These are phyloP conservation scores for Leccinum fibrillosum DNA, from an alignment of 768 basidiomycete species.

Conservation along the genomic window DNA sequence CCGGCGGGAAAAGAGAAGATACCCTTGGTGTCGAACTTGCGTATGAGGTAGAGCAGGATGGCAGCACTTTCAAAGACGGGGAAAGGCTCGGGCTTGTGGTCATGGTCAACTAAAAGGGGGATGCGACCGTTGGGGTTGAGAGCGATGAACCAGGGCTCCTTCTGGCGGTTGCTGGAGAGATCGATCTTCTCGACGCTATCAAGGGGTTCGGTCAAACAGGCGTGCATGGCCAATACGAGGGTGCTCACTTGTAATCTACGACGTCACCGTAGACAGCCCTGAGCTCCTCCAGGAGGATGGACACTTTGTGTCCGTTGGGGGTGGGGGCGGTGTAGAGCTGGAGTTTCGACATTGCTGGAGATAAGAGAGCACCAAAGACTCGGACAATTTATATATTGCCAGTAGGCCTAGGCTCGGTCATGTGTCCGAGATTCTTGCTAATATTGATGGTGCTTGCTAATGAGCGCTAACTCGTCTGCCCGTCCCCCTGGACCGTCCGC, in stretches of 20 bases:
- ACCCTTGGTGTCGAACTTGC: conserved; percentile 77
- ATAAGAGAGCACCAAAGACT: background rate
- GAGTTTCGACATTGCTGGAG: conserved; percentile 22
- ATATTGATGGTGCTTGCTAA: conserved; percentile 1
- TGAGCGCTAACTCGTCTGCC: background rate
- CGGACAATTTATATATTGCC: conserved; percentile 12
- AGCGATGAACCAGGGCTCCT: conserved; percentile 76
- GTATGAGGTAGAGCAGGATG: conserved; percentile 78
- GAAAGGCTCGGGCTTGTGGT: conserved; percentile 52
- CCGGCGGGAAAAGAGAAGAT: conserved; percentile 66
- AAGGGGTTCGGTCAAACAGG: background rate
- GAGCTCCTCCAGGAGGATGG: conserved; percentile 63
- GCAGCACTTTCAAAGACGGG: conserved; percentile 75
- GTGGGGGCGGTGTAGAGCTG: conserved; percentile 42
- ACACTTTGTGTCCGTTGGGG: conserved; percentile 54
- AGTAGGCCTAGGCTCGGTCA: conserved; percentile 4
- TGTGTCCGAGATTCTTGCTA: conserved; percentile 19
- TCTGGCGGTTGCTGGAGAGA: conserved; percentile 67
- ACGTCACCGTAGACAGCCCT: conserved; percentile 45
- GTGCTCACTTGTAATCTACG: conserved; percentile 49
- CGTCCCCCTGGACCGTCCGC: background rate
- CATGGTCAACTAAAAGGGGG: conserved; percentile 61
- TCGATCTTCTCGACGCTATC: conserved; percentile 51
- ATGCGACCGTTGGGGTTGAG: conserved; percentile 75
- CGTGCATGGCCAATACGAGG: background rate